Evolutionary conservation across 345 rosid genomes (phyloP).

Genomic region (Mallotus nudiflorus): DNA sequence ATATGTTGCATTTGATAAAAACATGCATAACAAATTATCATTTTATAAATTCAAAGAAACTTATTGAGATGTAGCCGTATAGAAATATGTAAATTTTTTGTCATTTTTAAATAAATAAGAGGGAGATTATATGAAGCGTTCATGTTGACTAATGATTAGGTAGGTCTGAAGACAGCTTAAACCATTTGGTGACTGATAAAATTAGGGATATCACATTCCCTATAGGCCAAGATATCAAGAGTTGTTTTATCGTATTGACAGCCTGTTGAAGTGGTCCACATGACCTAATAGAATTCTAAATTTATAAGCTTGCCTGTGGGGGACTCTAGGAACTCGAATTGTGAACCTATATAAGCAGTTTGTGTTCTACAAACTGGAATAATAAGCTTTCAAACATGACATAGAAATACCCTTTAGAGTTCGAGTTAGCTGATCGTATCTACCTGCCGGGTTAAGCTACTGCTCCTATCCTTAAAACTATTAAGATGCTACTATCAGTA

Average conservation of each 20-base stretch:
- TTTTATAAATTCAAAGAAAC: neutral
- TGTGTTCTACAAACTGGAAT: neutral
- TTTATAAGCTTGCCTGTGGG: neutral
- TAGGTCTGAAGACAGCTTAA: neutral
- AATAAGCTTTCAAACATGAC: neutral
- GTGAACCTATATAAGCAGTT: neutral
- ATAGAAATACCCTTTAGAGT: too few relatives aligned
- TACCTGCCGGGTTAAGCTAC: too few relatives aligned
- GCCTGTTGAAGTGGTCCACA: neutral
- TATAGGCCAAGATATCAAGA: neutral
- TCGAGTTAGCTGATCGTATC: too few relatives aligned
- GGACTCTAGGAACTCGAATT: neutral
- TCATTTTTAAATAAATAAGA: neutral
- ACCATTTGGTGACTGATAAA: neutral
- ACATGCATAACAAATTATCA: too few relatives aligned
- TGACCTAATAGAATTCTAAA: neutral
- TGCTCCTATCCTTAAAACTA: too few relatives aligned
- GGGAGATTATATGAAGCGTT: neutral
- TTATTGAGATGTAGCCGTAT: too few relatives aligned
- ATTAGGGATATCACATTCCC: neutral
- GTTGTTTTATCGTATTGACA: neutral
- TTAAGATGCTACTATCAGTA: too few relatives aligned
- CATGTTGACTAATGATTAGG: neutral
- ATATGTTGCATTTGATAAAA: too few relatives aligned
- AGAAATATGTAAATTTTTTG: too few relatives aligned